Evolutionary conservation across 148 eudicot genomes (phyloP).

Genomic region (Nyssa sinensis): DNA sequence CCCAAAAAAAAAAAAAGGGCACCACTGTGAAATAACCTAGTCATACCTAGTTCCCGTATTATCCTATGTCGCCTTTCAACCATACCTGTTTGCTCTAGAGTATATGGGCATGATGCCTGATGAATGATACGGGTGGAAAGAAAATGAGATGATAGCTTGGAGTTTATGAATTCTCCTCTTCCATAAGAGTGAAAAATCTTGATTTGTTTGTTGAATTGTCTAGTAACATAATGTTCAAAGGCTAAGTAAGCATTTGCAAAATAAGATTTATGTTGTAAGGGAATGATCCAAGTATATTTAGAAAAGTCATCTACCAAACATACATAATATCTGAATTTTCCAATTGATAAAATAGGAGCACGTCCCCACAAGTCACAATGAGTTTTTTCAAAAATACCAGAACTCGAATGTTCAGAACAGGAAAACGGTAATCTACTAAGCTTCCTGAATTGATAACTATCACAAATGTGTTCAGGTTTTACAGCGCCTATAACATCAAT

Average conservation of each 20-base stretch:
- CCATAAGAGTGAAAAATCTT: slow-evolving; percentile 16
- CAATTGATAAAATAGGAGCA: too few relatives aligned
- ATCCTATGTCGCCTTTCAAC: too few relatives aligned
- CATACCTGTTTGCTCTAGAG: too few relatives aligned
- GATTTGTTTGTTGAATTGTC: too few relatives aligned
- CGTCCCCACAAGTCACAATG: too few relatives aligned
- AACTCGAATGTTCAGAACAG: background rate
- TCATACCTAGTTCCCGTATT: slow-evolving; percentile 15
- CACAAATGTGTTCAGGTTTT: background rate
- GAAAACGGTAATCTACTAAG: background rate
- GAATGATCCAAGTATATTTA: slow-evolving; percentile 11
- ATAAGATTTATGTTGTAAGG: background rate
- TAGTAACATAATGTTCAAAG: slow-evolving; percentile 11
- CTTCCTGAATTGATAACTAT: slow-evolving; percentile 9
- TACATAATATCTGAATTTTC: too few relatives aligned
- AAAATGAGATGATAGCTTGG: background rate
- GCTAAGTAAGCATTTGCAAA: background rate
- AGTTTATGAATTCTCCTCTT: slow-evolving; percentile 12
- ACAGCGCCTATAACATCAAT: background rate
- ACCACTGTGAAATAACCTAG: slow-evolving; percentile 10
- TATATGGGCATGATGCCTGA: background rate
- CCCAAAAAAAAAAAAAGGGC: slow-evolving; percentile 9
- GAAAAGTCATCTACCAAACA: too few relatives aligned
- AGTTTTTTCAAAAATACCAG: too few relatives aligned
- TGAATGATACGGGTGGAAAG: background rate